Percentiles rank a stretch among this genome's conserved stretches.
phyloP scores from a whole-genome alignment of 805 yeast species.

The Yarrowia sp. region DNA sequence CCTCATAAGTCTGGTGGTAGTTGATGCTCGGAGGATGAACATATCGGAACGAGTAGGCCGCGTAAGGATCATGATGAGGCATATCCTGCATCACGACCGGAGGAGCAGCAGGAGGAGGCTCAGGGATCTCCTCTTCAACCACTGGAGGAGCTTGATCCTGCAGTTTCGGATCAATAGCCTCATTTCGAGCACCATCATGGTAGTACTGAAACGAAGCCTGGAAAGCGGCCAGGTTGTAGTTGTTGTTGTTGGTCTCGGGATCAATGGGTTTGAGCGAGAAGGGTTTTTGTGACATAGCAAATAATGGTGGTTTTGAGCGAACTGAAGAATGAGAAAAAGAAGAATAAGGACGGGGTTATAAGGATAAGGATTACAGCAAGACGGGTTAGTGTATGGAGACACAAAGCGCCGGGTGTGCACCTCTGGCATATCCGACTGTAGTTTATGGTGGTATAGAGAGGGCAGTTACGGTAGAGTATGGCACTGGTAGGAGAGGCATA shows the following conservation, averaged over 20 bases:
- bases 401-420: no score
- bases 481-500: no score
- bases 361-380: no score
- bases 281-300: background rate
- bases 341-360: no score
- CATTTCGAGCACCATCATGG: background rate
- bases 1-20: background rate
- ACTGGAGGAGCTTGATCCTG: background rate
- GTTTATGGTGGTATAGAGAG: no score
- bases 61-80: constrained; percentile 3
- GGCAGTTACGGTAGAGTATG: no score
- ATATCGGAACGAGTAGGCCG: constrained; percentile 7
- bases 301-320: background rate
- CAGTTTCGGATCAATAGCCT: background rate
- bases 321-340: no score
- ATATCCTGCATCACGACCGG: background rate
- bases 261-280: background rate
- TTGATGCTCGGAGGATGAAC: constrained; percentile 9
- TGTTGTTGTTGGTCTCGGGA: background rate
- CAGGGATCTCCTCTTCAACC: background rate
- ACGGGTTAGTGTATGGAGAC: no score
- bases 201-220: background rate
- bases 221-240: background rate
- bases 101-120: no score
- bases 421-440: no score